Percentiles rank a stretch among this genome's conserved stretches.
These are phyloP conservation scores for Mrakia gelida DNA, from an alignment of 768 basidiomycete species.

Conservation along the genomic window DNA sequence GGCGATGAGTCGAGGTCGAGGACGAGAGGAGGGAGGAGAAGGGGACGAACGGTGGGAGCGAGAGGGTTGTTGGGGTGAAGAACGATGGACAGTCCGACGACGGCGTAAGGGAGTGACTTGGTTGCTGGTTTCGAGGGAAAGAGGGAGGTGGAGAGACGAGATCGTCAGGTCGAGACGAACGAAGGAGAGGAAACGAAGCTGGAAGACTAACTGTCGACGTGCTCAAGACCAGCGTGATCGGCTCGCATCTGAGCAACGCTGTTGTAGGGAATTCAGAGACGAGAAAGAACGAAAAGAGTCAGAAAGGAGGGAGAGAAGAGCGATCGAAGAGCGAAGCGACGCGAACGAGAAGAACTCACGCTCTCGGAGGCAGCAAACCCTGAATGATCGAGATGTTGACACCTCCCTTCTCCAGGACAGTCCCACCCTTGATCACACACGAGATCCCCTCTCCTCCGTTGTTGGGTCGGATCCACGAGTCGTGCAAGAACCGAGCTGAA, in stretches of 20 bases:
- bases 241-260: slow-evolving; percentile 93
- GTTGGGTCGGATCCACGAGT: slow-evolving; percentile 32
- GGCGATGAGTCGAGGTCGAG: too few relatives aligned
- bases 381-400: slow-evolving; percentile 92
- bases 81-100: slow-evolving; percentile 85
- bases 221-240: slow-evolving; percentile 62
- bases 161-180: background rate
- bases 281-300: background rate
- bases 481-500: slow-evolving; percentile 21
- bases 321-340: background rate
- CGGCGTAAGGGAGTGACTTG: slow-evolving; percentile 75
- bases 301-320: background rate
- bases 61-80: slow-evolving; percentile 91
- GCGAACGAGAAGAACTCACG: background rate
- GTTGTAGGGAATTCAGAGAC: slow-evolving; percentile 39
- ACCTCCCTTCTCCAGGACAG: slow-evolving; percentile 88
- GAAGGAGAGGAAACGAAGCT: background rate
- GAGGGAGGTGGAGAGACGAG: background rate
- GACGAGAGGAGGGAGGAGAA: background rate
- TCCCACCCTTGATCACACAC: slow-evolving; percentile 62
- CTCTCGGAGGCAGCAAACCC: slow-evolving; percentile 68
- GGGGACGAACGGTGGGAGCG: slow-evolving; percentile 44
- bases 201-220: slow-evolving; percentile 12
- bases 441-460: slow-evolving; percentile 58
- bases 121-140: slow-evolving; percentile 37